These are phyloP conservation scores for Betula pendula DNA, from an alignment of 306 rosid genomes.

Conservation along the genomic window DNA sequence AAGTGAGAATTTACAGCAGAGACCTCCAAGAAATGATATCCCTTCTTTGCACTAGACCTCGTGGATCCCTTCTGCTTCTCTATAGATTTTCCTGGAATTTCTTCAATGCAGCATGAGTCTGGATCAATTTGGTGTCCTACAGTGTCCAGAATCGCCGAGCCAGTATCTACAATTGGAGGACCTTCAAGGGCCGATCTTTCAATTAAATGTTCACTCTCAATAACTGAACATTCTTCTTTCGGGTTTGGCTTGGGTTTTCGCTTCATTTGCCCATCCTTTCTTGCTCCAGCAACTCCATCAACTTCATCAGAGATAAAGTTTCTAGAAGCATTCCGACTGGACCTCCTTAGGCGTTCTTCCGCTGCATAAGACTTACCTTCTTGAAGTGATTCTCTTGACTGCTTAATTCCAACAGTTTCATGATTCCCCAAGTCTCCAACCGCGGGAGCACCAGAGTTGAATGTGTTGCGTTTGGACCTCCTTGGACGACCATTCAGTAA, in stretches of 20 bases:
- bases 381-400: conserved; percentile 2
- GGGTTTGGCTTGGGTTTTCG: neutral
- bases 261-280: neutral
- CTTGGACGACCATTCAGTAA: conserved; percentile 20
- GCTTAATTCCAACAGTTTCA: conserved; percentile 5
- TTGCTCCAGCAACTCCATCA: conserved; percentile 5
- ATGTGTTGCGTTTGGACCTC: conserved; percentile 20
- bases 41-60: neutral
- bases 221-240: conserved; percentile 4
- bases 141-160: neutral
- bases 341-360: neutral
- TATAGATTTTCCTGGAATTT: conserved; percentile 1
- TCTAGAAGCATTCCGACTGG: conserved; percentile 14
- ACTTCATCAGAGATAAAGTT: conserved; percentile 4
- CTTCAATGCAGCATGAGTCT: conserved; percentile 1
- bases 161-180: neutral
- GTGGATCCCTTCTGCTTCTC: conserved; percentile 10
- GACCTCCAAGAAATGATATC: neutral
- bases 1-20: conserved; percentile 16
- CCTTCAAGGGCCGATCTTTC: conserved; percentile 12
- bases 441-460: neutral
- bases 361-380: neutral
- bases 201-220: neutral
- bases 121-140: neutral
- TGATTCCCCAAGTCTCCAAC: conserved; percentile 1